Evolutionary conservation across 2,329 filamentous ascomycete species (phyloP), one percentile per base, ranked within the genome.

Genomic region (Colletotrichum sp.): DNA sequence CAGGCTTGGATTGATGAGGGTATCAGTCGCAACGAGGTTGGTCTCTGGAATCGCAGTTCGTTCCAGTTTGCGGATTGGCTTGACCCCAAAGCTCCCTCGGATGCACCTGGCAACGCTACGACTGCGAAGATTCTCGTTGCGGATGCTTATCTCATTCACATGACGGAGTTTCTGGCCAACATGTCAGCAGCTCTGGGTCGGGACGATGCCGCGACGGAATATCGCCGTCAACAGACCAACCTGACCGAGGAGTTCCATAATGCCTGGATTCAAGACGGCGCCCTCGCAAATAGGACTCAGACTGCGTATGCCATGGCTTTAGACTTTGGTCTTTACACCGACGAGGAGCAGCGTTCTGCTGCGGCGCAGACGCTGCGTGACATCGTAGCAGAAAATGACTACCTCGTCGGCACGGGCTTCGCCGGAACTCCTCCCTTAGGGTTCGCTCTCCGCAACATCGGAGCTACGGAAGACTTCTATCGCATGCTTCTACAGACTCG

Each of bases 61-160:
- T 82, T 81, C 60, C 87, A 89, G 73, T 84, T 84, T 43, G 83
- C 86, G 34, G 88, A 90, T 76, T 90, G 88, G 88, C 83, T 90
- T 3, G 88, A 89, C 70, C 88, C 88, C 0, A 82, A 83, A 5
- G 84, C 88, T 1, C 87, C 88, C 0, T 82, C 84, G 0, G 81
- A 86, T 1, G 78, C 84, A 10, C 83, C 88, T 0, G 84, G 82
- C 4, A 79, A 79, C 18, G 86, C 85, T 0, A 84, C 83, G 0
- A 89, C 88, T 0, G 81, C 85, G 48, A 80, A 83, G 1, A 80
- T 82, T 4, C 82, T 87, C 3, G 86, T 89, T 1, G 86, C 87
- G 1, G 87, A 90, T 70, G 86, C 87, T 3, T 89, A 88, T 73
- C 82, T 89, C 2, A 83, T 88, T 2, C 84, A 85, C 60, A 85